These are phyloP conservation scores for Trichosphaerium sp. DNA, from an alignment of 78 protist species.

Conservation along the genomic window DNA sequence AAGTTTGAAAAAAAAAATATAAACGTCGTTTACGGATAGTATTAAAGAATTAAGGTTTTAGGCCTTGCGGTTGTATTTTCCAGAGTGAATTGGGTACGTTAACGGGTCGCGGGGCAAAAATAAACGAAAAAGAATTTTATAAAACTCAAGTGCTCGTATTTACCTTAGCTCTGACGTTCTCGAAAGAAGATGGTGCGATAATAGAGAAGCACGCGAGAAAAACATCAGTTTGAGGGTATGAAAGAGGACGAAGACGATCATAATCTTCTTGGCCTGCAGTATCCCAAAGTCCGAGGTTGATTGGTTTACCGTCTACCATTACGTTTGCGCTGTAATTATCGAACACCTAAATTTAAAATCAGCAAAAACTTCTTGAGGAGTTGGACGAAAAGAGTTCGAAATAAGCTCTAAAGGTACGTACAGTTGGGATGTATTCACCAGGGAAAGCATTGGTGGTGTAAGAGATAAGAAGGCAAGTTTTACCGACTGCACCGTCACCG, in stretches of 20 bases:
- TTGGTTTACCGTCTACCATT: slow-evolving; percentile 49
- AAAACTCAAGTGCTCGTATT: no score
- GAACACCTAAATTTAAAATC: no score
- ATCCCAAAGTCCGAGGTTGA: slow-evolving; percentile 64
- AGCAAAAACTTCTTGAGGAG: no score
- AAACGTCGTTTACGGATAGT: slow-evolving; percentile 51
- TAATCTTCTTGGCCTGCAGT: slow-evolving; percentile 97
- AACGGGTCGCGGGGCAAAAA: slow-evolving; percentile 49
- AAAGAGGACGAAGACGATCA: slow-evolving; percentile 93
- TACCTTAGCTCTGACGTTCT: slow-evolving; percentile 52
- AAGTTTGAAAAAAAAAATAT: slow-evolving; percentile 45
- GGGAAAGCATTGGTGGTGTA: slow-evolving; percentile 88
- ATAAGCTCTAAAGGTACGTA: slow-evolving; percentile 3
- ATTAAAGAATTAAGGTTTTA: slow-evolving; percentile 47
- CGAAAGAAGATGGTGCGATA: slow-evolving; percentile 58
- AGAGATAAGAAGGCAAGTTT: slow-evolving; percentile 70
- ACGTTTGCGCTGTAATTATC: slow-evolving; percentile 68
- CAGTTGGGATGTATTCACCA: slow-evolving; percentile 56
- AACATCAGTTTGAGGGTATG: slow-evolving; percentile 85
- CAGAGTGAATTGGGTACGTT: no score
- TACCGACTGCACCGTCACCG: slow-evolving; percentile 88
- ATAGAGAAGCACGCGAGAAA: slow-evolving; percentile 71
- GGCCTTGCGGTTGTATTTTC: slow-evolving; percentile 65
- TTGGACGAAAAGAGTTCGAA: no score
- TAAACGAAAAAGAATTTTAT: no score